These are phyloP conservation scores for Acanthamoeba sp. DNA, from an alignment of 208 protist genomes.

Conservation along the genomic window DNA sequence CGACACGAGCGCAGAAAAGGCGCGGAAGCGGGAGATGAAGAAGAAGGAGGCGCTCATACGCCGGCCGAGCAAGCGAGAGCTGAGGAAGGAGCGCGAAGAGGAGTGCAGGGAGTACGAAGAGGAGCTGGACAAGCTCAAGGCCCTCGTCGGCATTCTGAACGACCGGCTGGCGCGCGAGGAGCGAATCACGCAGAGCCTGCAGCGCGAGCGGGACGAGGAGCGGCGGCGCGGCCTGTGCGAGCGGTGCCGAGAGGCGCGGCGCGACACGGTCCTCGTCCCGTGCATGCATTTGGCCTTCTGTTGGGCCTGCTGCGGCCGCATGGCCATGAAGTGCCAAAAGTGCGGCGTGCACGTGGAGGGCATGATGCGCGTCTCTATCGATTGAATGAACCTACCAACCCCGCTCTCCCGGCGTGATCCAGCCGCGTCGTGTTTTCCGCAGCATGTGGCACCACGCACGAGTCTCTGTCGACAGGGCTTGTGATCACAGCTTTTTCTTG, in stretches of 20 bases:
- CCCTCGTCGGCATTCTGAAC: neutral
- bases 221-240: constrained; percentile 4
- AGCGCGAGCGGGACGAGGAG: neutral
- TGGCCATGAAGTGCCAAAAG: constrained; percentile 37
- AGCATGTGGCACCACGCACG: too few species aligned
- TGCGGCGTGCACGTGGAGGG: neutral
- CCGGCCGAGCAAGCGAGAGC: neutral
- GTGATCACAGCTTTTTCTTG: too few species aligned
- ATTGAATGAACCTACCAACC: neutral
- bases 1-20: neutral
- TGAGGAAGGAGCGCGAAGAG: neutral
- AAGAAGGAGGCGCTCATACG: constrained; percentile 12
- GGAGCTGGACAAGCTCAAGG: constrained; percentile 8
- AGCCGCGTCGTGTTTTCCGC: too few species aligned
- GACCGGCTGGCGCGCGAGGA: constrained; percentile 21
- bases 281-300: constrained; percentile 49
- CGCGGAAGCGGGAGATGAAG: neutral
- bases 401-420: too few species aligned
- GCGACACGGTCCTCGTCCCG: constrained; percentile 10
- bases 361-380: neutral
- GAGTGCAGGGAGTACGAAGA: neutral
- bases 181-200: neutral
- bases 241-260: constrained; percentile 26
- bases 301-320: constrained; percentile 27
- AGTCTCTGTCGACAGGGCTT: too few species aligned